phyloP scores from a whole-genome alignment of 73 alveolate genomes.

The Paramecium primaurelia region DNA sequence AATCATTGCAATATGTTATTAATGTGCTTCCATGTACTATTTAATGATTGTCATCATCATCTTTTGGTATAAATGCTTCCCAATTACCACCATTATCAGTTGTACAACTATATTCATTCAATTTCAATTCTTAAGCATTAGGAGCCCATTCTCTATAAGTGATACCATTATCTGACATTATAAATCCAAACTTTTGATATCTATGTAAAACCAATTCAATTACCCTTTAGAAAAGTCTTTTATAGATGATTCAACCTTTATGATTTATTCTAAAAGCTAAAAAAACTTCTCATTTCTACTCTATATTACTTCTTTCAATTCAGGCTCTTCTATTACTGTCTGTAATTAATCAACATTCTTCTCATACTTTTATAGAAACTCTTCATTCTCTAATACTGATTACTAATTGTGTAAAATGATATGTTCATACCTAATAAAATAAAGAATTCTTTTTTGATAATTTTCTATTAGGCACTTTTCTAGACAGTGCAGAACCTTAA shows the following conservation, averaged over 20 bases:
- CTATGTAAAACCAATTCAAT: not conserved
- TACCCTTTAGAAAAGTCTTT: constrained; percentile 6
- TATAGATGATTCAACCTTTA: not conserved
- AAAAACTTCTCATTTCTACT: not conserved
- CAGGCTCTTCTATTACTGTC: constrained; percentile 18
- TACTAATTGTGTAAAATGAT: not conserved
- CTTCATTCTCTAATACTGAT: constrained; percentile 18
- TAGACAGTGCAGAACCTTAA: not conserved
- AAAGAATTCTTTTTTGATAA: constrained; percentile 13
- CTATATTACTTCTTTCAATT: not conserved
- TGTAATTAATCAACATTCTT: constrained; percentile 4
- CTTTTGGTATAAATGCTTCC: constrained; percentile 63
- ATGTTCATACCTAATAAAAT: not conserved
- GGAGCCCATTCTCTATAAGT: constrained; percentile 91
- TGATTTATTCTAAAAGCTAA: not conserved
- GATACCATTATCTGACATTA: not conserved
- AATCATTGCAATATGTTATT: constrained; percentile 53
- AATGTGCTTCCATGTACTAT: constrained; percentile 66
- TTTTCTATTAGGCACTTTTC: not conserved
- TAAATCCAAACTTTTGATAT: not conserved
- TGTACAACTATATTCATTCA: constrained; percentile 65
- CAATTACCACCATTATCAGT: constrained; percentile 67
- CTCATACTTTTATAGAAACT: not conserved
- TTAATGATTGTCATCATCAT: constrained; percentile 49
- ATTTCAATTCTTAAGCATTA: constrained; percentile 76